phyloP scores from a whole-genome alignment of 345 rosid genomes.

The Gossypium stocksii region DNA sequence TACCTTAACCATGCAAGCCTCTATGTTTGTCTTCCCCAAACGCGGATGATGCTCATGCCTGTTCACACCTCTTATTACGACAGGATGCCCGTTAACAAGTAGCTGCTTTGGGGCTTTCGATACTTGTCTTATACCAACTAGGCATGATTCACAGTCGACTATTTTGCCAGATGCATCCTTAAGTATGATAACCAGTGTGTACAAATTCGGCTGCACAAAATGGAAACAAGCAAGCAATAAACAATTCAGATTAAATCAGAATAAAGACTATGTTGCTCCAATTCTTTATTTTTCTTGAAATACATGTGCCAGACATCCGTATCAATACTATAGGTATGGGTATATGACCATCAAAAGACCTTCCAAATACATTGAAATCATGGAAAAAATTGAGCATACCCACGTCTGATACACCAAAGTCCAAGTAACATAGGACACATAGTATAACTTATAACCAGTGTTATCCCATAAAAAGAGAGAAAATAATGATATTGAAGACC shows the following conservation, averaged over 20 bases:
- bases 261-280: background rate
- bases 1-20: conserved; percentile 97
- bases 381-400: background rate
- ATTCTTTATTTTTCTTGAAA: background rate
- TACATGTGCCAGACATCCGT: background rate
- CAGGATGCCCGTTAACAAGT: conserved; percentile 87
- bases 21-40: conserved; percentile 89
- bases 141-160: conserved; percentile 90
- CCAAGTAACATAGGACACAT: background rate
- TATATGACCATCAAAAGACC: background rate
- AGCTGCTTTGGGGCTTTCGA: conserved; percentile 87
- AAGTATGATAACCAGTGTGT: conserved; percentile 69
- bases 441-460: background rate
- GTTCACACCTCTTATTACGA: conserved; percentile 87
- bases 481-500: background rate
- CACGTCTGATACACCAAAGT: background rate
- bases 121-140: conserved; percentile 78
- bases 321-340: background rate
- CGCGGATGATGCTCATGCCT: conserved; percentile 99
- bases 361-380: background rate
- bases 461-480: background rate
- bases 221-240: conserved; percentile 3
- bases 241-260: background rate
- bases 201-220: conserved; percentile 69
- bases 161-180: conserved; percentile 71